Conservation (phyloP, 495 filamentous ascomycete species). For the Xylaria intraflava region DNA sequence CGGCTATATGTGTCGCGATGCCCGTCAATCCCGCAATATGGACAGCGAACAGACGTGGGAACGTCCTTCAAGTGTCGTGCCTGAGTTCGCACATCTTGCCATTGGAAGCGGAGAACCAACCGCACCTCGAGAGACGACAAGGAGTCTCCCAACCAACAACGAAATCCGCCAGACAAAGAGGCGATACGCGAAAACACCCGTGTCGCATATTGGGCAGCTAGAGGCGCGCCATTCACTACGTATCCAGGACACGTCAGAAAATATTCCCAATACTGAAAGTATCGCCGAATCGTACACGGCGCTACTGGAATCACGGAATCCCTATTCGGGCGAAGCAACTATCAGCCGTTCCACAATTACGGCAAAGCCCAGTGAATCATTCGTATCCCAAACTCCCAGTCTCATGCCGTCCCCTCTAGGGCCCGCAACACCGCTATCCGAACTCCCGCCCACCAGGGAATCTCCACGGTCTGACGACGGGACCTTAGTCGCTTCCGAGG, state of each 20-base stretch:
- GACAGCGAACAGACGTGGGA: conserved; percentile 9
- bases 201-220: conserved; percentile 36
- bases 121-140: conserved; percentile 15
- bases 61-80: conserved; percentile 27
- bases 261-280: conserved; percentile 33
- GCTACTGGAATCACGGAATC: conserved; percentile 30
- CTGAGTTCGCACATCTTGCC: conserved; percentile 35
- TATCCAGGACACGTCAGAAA: conserved; percentile 19
- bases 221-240: conserved; percentile 22
- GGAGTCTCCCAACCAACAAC: conserved; percentile 9
- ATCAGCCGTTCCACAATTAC: conserved; percentile 12
- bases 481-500: conserved; percentile 40
- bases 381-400: neutral
- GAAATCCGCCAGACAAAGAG: conserved; percentile 21
- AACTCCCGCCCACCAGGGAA: conserved; percentile 2
- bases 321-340: conserved; percentile 13
- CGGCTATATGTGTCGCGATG: conserved; percentile 22
- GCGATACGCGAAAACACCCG: conserved; percentile 39
- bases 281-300: conserved; percentile 43
- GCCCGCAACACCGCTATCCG: conserved; percentile 10
- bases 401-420: conserved; percentile 11
- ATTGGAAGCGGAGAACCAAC: conserved; percentile 14
- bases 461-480: conserved; percentile 38
- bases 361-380: conserved; percentile 3
- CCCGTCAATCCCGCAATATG: conserved; percentile 6